Evolutionary conservation across 2,329 filamentous ascomycete genomes (phyloP).

Genomic region (Zymoseptoria pseudotritici): DNA sequence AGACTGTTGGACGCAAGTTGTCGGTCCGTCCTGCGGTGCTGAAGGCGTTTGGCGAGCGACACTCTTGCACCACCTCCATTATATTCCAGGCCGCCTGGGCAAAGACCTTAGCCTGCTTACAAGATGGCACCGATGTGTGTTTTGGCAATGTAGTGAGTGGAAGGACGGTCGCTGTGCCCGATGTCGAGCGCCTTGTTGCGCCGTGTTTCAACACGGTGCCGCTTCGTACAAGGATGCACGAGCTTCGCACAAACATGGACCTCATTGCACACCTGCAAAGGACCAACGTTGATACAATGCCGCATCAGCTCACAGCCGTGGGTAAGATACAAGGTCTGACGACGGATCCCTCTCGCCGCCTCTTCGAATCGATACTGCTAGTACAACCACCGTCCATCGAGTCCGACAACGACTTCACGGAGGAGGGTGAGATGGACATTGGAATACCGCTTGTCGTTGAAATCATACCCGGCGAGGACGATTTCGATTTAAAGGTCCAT

Average conservation of each 20-base stretch:
- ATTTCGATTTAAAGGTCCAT: constrained; percentile 42
- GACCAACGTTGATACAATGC: constrained; percentile 54
- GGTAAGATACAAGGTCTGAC: constrained; percentile 57
- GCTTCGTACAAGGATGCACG: constrained; percentile 51
- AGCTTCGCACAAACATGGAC: constrained; percentile 45
- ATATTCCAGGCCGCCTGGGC: constrained; percentile 68
- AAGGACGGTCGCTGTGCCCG: constrained; percentile 58
- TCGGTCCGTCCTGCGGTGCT: constrained; percentile 30
- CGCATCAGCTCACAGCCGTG: constrained; percentile 68
- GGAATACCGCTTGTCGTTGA: constrained; percentile 67
- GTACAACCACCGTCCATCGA: constrained; percentile 55
- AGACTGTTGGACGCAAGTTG: constrained; percentile 1
- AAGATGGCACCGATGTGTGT: constrained; percentile 59
- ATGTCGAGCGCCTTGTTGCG: constrained; percentile 66
- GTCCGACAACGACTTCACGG: constrained; percentile 48
- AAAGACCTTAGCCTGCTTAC: constrained; percentile 51
- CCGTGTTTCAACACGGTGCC: constrained; percentile 91
- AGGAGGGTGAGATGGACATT: constrained; percentile 57
- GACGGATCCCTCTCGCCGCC: constrained; percentile 37
- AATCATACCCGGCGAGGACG: constrained; percentile 50
- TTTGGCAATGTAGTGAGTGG: constrained; percentile 85
- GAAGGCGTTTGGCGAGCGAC: constrained; percentile 43
- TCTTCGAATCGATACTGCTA: constrained; percentile 78
- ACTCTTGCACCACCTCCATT: constrained; percentile 54
- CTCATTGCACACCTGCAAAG: constrained; percentile 55